Percentiles rank a stretch among this genome's conserved stretches.
phyloP scores from a whole-genome alignment of 352 stramenopile genomes.

The Phytophthora sp. region DNA sequence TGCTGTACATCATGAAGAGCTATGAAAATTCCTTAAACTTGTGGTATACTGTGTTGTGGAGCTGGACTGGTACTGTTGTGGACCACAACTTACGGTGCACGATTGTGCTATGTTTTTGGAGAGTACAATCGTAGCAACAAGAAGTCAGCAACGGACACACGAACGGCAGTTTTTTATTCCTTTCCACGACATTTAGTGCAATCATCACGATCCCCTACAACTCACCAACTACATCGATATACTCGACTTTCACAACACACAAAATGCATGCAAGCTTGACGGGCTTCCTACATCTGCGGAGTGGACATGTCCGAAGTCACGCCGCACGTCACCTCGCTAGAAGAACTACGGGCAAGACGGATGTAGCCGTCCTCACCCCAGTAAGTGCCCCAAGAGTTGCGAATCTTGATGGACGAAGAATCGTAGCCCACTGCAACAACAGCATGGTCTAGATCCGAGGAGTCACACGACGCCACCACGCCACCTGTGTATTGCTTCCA shows the following conservation, averaged over 20 bases:
- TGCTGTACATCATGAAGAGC: no score
- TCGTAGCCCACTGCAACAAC: constrained; percentile 97
- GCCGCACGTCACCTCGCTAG: constrained; percentile 51
- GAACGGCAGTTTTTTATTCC: no score
- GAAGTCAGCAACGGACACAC: no score
- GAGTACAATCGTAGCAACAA: no score
- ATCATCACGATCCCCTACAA: constrained; percentile 1
- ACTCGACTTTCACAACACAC: background rate
- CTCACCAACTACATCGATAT: constrained; percentile 11
- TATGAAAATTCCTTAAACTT: no score
- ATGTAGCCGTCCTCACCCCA: constrained; percentile 95
- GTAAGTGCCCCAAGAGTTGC: constrained; percentile 96
- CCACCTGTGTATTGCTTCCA: constrained; percentile 98
- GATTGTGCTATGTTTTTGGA: no score
- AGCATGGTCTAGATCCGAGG: constrained; percentile 95
- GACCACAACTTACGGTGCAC: no score
- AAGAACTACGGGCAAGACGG: constrained; percentile 76
- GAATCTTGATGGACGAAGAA: constrained; percentile 92
- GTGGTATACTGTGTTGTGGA: no score
- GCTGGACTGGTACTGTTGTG: no score
- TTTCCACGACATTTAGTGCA: constrained; percentile 6
- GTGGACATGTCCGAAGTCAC: constrained; percentile 58
- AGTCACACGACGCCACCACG: constrained; percentile 81
- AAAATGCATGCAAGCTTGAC: constrained; percentile 6
- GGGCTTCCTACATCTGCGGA: constrained; percentile 29